These are phyloP conservation scores for Penicillium robsamsonii DNA, from an alignment of 495 filamentous ascomycete species.

Conservation along the genomic window DNA sequence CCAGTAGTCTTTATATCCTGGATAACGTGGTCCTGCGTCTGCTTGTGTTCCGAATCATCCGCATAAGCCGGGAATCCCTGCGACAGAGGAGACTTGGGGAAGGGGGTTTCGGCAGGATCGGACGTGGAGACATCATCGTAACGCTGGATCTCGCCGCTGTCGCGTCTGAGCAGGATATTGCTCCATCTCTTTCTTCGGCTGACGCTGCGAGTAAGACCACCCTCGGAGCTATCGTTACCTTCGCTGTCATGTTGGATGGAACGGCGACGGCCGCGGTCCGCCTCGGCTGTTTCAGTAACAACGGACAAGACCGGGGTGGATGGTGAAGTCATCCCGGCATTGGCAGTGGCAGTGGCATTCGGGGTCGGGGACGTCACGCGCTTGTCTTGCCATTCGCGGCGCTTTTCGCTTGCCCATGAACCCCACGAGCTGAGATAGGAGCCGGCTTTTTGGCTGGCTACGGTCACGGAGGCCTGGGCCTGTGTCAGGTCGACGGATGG, in stretches of 20 bases:
- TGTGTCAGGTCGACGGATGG: constrained; percentile 57
- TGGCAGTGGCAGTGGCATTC: neutral
- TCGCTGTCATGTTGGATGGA: constrained; percentile 36
- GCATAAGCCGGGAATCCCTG: constrained; percentile 28
- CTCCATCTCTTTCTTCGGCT: constrained; percentile 49
- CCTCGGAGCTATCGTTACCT: constrained; percentile 17
- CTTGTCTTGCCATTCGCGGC: constrained; percentile 58
- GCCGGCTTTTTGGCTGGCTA: constrained; percentile 70
- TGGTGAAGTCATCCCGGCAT: constrained; percentile 22
- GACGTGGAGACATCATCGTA: constrained; percentile 17
- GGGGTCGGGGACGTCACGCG: constrained; percentile 31
- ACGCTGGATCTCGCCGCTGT: constrained; percentile 38
- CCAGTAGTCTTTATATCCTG: constrained; percentile 6
- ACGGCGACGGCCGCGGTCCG: constrained; percentile 34
- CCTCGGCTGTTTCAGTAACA: constrained; percentile 30
- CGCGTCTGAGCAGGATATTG: constrained; percentile 41
- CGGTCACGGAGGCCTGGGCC: constrained; percentile 65
- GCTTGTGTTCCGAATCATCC: constrained; percentile 1
- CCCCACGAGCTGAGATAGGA: constrained; percentile 94
- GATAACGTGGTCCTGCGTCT: neutral
- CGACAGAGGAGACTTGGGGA: constrained; percentile 40
- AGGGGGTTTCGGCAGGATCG: constrained; percentile 21
- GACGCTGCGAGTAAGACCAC: constrained; percentile 35
- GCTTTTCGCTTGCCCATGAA: constrained; percentile 89
- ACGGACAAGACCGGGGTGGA: constrained; percentile 30